Conservation (phyloP, 306 rosid genomes). For the Nissolia schottii region DNA sequence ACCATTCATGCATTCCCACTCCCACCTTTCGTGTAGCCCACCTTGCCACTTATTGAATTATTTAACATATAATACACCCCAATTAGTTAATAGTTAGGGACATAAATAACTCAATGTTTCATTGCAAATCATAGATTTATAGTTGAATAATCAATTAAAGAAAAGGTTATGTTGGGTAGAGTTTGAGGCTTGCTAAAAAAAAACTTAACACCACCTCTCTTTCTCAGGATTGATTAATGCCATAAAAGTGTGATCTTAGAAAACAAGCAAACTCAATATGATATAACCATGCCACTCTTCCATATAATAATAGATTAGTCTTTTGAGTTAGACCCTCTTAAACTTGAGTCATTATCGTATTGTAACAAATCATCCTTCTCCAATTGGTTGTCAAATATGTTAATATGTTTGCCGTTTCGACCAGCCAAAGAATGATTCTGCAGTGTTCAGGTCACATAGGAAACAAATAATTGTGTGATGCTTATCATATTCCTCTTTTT, state of each 20-base stretch:
- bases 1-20: background rate
- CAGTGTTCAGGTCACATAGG: background rate
- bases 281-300: too few relatives aligned
- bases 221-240: background rate
- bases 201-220: background rate
- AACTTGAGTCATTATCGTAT: too few relatives aligned
- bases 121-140: too few relatives aligned
- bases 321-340: too few relatives aligned
- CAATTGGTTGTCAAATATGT: background rate
- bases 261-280: too few relatives aligned
- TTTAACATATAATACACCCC: too few relatives aligned
- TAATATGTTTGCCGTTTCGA: background rate
- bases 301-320: too few relatives aligned
- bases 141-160: too few relatives aligned
- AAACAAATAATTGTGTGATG: conserved; percentile 3
- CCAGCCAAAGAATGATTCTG: background rate
- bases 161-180: too few relatives aligned
- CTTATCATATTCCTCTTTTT: background rate
- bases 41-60: background rate
- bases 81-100: too few relatives aligned
- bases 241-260: background rate
- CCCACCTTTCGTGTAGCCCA: background rate
- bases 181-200: too few relatives aligned
- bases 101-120: too few relatives aligned
- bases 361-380: background rate